These are phyloP conservation scores for Hyparrhenia diplandra DNA, from an alignment of 176 grass and related monocot species.

Conservation along the genomic window DNA sequence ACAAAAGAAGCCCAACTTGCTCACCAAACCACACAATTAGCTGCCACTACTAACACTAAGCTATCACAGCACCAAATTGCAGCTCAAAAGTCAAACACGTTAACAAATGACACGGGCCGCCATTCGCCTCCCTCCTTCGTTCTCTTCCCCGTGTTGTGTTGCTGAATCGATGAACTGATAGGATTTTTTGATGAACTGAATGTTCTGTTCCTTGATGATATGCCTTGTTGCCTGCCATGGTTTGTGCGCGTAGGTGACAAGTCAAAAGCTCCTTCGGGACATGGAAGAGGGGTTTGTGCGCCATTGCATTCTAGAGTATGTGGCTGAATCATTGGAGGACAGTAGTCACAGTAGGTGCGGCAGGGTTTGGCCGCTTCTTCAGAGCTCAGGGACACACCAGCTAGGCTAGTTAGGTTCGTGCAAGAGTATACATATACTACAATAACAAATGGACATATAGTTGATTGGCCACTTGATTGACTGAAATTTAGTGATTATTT, in stretches of 20 bases:
- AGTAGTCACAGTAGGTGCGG: slow-evolving; percentile 11
- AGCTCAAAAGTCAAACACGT: slow-evolving; percentile 57
- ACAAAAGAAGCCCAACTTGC: slow-evolving; percentile 15
- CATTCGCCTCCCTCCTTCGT: slow-evolving; percentile 28
- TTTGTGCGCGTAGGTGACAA: slow-evolving; percentile 52
- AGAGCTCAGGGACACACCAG: slow-evolving; percentile 23
- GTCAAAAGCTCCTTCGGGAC: slow-evolving; percentile 34
- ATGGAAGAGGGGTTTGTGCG: slow-evolving; percentile 25
- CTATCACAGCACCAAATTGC: slow-evolving; percentile 29
- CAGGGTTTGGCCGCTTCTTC: slow-evolving; percentile 34
- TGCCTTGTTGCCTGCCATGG: not conserved
- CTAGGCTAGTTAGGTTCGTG: slow-evolving; percentile 16
- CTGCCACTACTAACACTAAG: not conserved
- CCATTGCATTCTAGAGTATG: not conserved
- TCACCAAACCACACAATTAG: slow-evolving; percentile 58
- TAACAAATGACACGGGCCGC: slow-evolving; percentile 31
- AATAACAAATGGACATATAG: not conserved
- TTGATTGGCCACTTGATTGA: slow-evolving; percentile 12
- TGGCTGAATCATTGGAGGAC: slow-evolving; percentile 23
- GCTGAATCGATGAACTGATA: slow-evolving; percentile 1
- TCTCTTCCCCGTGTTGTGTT: slow-evolving; percentile 29
- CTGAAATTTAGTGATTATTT: not conserved
- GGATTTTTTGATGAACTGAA: not conserved
- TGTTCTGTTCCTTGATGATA: not conserved
- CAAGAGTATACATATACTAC: not conserved